A percentile compares a stretch with the other conserved stretches of the same genome.
Evolutionary conservation across 345 rosid genomes (phyloP).

Genomic region (Hypericum perforatum): DNA sequence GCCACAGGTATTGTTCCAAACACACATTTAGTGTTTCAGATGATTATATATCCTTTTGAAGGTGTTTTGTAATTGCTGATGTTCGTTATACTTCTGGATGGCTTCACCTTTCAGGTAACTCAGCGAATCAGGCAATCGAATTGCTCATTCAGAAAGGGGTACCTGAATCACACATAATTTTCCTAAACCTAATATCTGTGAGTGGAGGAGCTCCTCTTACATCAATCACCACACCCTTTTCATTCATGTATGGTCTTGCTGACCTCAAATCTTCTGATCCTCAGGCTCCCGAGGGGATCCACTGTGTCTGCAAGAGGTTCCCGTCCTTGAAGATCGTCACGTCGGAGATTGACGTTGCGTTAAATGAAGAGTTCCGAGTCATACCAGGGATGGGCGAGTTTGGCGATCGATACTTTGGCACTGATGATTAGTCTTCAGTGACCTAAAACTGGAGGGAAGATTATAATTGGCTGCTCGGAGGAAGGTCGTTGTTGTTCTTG

Average conservation of each 20-base stretch:
- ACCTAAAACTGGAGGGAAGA: neutral
- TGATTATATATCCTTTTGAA: too few species aligned
- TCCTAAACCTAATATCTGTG: conserved; percentile 88
- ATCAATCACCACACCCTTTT: too few species aligned
- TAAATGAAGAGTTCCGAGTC: conserved; percentile 83
- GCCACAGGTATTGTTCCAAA: conserved; percentile 54
- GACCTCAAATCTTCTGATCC: neutral
- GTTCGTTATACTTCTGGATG: too few species aligned
- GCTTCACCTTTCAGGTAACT: conserved; percentile 55
- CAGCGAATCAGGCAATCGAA: conserved; percentile 87
- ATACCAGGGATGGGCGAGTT: conserved; percentile 98
- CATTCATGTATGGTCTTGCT: too few species aligned
- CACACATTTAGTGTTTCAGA: too few species aligned
- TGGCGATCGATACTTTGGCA: conserved; percentile 95
- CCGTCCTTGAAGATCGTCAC: conserved; percentile 88
- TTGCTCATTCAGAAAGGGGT: conserved; percentile 87
- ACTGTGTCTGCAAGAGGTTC: conserved; percentile 71
- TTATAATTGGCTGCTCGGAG: neutral
- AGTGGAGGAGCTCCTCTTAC: conserved; percentile 13
- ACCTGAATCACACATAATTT: conserved; percentile 91
- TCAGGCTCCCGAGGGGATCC: conserved; percentile 97
- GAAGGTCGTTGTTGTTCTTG: too few species aligned
- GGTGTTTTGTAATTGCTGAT: neutral
- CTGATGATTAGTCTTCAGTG: conserved; percentile 47
- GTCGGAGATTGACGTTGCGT: conserved; percentile 78